Conservation (phyloP, 75 land plant species). For the Ceratopteris richardii region DNA sequence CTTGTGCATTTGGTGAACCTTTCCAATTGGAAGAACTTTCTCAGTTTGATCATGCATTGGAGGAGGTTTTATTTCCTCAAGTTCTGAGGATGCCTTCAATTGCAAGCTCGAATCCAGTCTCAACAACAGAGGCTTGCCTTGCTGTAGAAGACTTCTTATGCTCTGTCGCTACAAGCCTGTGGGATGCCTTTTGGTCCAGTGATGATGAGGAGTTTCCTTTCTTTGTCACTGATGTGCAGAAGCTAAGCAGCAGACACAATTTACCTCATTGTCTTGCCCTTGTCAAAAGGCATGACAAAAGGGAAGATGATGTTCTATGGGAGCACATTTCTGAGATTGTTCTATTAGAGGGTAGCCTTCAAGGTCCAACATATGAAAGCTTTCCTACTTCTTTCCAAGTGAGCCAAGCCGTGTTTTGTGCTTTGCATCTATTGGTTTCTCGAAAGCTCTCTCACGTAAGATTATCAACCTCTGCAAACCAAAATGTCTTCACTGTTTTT, state of each 20-base stretch:
- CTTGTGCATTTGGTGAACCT: constrained; percentile 47
- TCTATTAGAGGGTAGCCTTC: constrained; percentile 43
- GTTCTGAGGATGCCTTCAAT: constrained; percentile 63
- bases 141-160: constrained; percentile 78
- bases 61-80: constrained; percentile 61
- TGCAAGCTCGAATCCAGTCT: constrained; percentile 16
- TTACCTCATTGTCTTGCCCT: constrained; percentile 9
- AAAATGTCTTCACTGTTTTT: constrained; percentile 39
- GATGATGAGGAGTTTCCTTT: constrained; percentile 67
- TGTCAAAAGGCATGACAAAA: constrained; percentile 41
- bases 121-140: constrained; percentile 40
- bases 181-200: constrained; percentile 67
- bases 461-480: constrained; percentile 6
- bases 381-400: constrained; percentile 25
- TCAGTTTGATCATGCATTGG: constrained; percentile 66
- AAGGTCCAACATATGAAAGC: constrained; percentile 18
- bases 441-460: constrained; percentile 35
- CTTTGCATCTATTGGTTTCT: constrained; percentile 50
- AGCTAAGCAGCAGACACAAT: constrained; percentile 41
- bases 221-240: constrained; percentile 3
- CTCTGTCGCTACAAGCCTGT: constrained; percentile 41
- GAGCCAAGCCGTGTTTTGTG: constrained; percentile 70
- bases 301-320: constrained; percentile 38
- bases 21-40: constrained; percentile 61
- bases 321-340: constrained; percentile 42